Percentiles rank a stretch among this genome's conserved stretches.
Conservation (phyloP, 371 early-diverging fungal species). For the Blastocladiella emersonii region DNA sequence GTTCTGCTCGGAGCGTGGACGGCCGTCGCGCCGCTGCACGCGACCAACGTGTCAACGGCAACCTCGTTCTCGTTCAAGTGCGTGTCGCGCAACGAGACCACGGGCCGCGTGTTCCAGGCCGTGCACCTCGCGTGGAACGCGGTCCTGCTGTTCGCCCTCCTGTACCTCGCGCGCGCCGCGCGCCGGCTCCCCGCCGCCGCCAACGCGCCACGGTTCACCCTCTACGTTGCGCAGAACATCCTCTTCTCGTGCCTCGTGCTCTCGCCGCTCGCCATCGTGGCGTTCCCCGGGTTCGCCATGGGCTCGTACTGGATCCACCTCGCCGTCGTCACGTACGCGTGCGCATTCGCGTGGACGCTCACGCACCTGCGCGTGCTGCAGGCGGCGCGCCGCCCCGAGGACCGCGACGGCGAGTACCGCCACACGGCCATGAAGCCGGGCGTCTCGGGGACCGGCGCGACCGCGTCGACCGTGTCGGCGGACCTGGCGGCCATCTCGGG, state of each 20-base stretch:
- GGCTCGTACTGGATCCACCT: not conserved
- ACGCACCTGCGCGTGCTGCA: not conserved
- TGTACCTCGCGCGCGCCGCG: not conserved
- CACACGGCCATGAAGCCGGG: too few species aligned
- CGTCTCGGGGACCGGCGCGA: too few species aligned
- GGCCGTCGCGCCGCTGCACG: not conserved
- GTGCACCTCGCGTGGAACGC: not conserved
- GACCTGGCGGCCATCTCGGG: not conserved
- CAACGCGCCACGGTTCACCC: not conserved
- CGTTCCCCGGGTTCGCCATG: not conserved
- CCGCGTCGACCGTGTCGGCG: not conserved
- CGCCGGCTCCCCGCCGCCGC: not conserved
- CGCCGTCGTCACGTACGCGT: not conserved
- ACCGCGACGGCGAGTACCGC: not conserved
- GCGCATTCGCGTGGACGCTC: not conserved
- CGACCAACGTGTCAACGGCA: not conserved
- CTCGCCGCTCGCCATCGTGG: not conserved
- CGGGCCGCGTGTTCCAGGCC: not conserved
- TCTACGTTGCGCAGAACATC: not conserved
- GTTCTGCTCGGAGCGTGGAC: not conserved
- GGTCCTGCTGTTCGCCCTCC: not conserved
- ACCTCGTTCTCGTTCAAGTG: not conserved
- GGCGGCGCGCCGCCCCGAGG: not conserved
- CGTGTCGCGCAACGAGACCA: not conserved
- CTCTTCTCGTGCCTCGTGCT: not conserved